Evolutionary conservation across 1,284 basidiomycete genomes (phyloP).

Genomic region (Sanghuangporus sanghuang): DNA sequence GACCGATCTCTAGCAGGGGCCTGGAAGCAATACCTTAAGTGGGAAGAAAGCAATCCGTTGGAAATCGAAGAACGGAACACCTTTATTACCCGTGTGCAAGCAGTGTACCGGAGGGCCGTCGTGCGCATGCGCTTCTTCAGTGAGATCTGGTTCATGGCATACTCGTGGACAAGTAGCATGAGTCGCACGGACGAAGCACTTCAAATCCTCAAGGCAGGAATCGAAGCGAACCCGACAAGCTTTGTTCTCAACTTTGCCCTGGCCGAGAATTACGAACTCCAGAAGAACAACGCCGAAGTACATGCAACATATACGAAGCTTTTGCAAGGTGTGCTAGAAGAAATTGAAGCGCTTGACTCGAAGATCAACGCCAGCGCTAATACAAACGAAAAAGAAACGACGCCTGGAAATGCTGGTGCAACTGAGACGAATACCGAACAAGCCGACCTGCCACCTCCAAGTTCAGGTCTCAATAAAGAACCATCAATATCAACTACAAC

Average conservation of each 20-base stretch:
- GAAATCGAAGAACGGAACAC: slow-evolving; percentile 79
- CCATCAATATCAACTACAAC: slow-evolving; percentile 36
- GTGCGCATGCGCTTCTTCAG: slow-evolving; percentile 92
- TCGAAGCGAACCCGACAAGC: slow-evolving; percentile 86
- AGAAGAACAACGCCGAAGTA: slow-evolving; percentile 59
- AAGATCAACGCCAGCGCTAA: slow-evolving; percentile 34
- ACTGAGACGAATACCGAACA: slow-evolving; percentile 27
- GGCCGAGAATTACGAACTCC: slow-evolving; percentile 77
- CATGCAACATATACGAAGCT: slow-evolving; percentile 70
- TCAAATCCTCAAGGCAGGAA: slow-evolving; percentile 77
- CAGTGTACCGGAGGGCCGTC: slow-evolving; percentile 84
- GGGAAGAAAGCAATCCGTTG: slow-evolving; percentile 94
- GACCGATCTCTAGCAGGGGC: slow-evolving; percentile 75
- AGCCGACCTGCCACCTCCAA: slow-evolving; percentile 9
- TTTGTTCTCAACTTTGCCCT: slow-evolving; percentile 88
- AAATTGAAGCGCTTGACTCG: slow-evolving; percentile 68
- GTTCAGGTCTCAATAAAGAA: slow-evolving; percentile 15
- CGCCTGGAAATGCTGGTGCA: slow-evolving; percentile 18
- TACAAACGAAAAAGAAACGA: slow-evolving; percentile 29
- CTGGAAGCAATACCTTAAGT: slow-evolving; percentile 92
- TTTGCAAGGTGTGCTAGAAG: slow-evolving; percentile 60
- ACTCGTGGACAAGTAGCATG: slow-evolving; percentile 70
- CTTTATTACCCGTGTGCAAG: slow-evolving; percentile 69
- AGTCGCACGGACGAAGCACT: slow-evolving; percentile 81
- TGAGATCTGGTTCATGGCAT: slow-evolving; percentile 96